Base-by-base conservation (phyloP, 2,329 filamentous ascomycete genomes). In the Graphilbum ipis-grandicollis region DNA sequence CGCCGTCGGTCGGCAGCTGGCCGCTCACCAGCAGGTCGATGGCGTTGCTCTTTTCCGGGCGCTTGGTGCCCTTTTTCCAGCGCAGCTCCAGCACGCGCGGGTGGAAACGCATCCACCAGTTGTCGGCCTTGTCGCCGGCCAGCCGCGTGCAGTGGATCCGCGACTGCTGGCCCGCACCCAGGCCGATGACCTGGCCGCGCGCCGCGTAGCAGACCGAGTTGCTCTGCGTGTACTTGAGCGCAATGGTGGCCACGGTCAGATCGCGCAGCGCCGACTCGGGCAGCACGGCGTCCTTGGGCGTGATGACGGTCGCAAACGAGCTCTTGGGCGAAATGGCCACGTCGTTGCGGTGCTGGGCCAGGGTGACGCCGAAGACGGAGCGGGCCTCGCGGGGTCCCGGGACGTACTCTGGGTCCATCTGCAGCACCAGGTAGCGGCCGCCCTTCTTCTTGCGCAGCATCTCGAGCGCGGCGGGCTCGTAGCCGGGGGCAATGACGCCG, bases 91-190 rank as follows among this genome's bases (percentile, higher is more conserved):
- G 69, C 12, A 90, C 82, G 37, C 83, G 79, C 48, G 83, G 78
- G 65, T 94, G 82, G 75, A 96, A 96, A 51, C 90, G 81, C 68
- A 98, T 80, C 90, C 88, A 98, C 88, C 88, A 96, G 68, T 93
- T 94, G 60, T 98, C 90, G 34, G 86, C 84, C 69, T 98, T 98
- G 66, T 96, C 88, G 42, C 90, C 90, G 10, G 90, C 90, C 36
- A 98, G 74, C 46, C 90, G 79, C 31, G 90, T 98, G 73, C 90
- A 98, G 70, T 98, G 90, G 49, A 98, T 98, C 48, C 90, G 80
- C 43, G 83, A 93, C 63, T 98, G 90, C 60, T 98, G 90, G 42
- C 90, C 90, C 38, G 90, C 90, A 46, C 90, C 90, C 39, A 98
- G 75, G 46, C 90, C 90, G 48, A 98, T 71, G 50, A 96, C 71